Evolutionary conservation across 805 yeast genomes (phyloP).

Genomic region (Middelhovenomyces tepae): DNA sequence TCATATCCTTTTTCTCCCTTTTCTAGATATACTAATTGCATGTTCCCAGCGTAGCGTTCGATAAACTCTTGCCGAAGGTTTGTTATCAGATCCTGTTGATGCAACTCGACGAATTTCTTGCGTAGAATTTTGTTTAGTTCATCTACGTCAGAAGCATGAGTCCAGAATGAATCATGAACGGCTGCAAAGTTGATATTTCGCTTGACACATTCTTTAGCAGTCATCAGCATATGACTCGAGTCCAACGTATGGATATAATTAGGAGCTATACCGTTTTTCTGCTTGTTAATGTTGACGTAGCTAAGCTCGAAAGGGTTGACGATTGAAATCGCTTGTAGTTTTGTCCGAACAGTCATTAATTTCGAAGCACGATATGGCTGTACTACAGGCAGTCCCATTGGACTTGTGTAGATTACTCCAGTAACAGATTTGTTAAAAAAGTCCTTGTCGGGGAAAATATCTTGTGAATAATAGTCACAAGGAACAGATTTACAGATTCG

Average conservation of each 20-base stretch:
- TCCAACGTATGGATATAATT: slow-evolving; percentile 91
- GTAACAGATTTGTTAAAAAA: slow-evolving; percentile 62
- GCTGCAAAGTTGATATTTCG: slow-evolving; percentile 70
- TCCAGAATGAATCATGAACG: slow-evolving; percentile 97
- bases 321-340: slow-evolving; percentile 78
- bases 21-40: slow-evolving; percentile 53
- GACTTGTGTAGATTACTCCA: slow-evolving; percentile 96
- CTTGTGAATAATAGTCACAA: slow-evolving; percentile 40
- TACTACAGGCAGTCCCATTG: slow-evolving; percentile 89
- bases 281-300: slow-evolving; percentile 81
- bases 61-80: slow-evolving; percentile 72
- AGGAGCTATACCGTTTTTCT: slow-evolving; percentile 90
- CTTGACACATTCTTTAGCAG: slow-evolving; percentile 70
- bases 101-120: slow-evolving; percentile 70
- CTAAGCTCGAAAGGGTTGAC: slow-evolving; percentile 79
- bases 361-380: slow-evolving; percentile 82
- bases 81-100: slow-evolving; percentile 61
- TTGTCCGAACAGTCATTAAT: slow-evolving; percentile 63
- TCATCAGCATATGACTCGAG: slow-evolving; percentile 92
- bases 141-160: slow-evolving; percentile 81
- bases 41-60: slow-evolving; percentile 63
- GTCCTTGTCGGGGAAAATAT: slow-evolving; percentile 29
- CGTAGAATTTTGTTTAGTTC: slow-evolving; percentile 62
- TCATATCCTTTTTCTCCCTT: slow-evolving; percentile 42
- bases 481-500: slow-evolving; percentile 71